phyloP scores from a whole-genome alignment of 2,329 filamentous ascomycete genomes.

The Metarhizium brunneum region DNA sequence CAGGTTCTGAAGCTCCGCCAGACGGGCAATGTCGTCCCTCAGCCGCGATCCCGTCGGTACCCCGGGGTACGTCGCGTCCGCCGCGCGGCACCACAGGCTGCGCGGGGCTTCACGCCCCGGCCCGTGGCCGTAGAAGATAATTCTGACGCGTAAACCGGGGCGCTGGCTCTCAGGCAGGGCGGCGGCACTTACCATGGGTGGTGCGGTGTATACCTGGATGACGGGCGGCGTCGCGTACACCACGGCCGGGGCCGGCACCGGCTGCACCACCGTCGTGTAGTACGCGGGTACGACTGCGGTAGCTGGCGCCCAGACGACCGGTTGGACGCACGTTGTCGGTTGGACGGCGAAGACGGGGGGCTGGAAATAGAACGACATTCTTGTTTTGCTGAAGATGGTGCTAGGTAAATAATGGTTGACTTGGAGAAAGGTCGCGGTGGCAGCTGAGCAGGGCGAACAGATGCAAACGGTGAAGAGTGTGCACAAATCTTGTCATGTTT shows the following conservation, averaged over 20 bases:
- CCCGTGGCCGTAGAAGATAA: constrained; percentile 5
- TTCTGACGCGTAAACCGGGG: background rate
- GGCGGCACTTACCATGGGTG: background rate
- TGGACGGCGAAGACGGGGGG: constrained; percentile 14
- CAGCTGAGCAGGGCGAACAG: background rate
- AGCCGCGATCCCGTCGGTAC: background rate
- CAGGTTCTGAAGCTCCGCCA: background rate
- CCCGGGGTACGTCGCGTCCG: background rate
- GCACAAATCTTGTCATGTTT: background rate
- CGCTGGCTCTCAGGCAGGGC: background rate
- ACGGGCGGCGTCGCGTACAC: background rate
- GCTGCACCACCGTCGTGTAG: background rate
- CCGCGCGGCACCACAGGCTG: background rate
- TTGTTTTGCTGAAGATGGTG: background rate
- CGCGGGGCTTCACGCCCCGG: background rate
- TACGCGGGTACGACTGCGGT: background rate
- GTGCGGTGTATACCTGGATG: background rate
- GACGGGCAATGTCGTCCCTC: background rate
- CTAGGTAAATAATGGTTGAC: too few species aligned
- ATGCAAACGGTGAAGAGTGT: background rate
- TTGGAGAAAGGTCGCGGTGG: too few species aligned
- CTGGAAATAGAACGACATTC: constrained; percentile 18
- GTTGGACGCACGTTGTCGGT: background rate
- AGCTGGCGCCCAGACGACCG: background rate
- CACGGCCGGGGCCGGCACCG: background rate